These are phyloP conservation scores for Recurvomyces mirabilis DNA, from an alignment of 495 filamentous ascomycete genomes.

Conservation along the genomic window DNA sequence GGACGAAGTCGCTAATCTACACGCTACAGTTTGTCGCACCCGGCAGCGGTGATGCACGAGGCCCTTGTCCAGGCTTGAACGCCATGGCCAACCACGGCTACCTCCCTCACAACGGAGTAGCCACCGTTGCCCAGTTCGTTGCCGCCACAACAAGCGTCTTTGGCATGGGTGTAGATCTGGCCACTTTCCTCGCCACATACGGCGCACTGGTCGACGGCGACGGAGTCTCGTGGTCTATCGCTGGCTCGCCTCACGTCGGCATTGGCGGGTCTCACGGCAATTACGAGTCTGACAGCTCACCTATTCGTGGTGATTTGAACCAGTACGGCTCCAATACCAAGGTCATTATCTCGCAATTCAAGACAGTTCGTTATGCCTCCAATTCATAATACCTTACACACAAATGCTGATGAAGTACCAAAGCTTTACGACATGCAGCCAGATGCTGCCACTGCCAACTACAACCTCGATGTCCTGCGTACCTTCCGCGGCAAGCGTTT, in stretches of 20 bases:
- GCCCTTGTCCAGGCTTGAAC: constrained; percentile 36
- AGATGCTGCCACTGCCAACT: constrained; percentile 25
- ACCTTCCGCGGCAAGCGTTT: constrained; percentile 25
- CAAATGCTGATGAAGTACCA: not conserved
- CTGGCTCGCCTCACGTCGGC: constrained; percentile 32
- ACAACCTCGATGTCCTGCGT: constrained; percentile 23
- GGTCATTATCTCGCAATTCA: constrained; percentile 37
- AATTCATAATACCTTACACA: not conserved
- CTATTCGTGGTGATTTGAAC: constrained; percentile 38
- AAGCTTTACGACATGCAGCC: constrained; percentile 29
- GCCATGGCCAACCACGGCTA: constrained; percentile 41
- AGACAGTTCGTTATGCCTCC: constrained; percentile 16
- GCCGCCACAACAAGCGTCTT: constrained; percentile 22
- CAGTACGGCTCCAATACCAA: constrained; percentile 34
- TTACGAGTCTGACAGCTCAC: constrained; percentile 45
- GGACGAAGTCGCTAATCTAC: not conserved
- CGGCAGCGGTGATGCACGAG: constrained; percentile 22
- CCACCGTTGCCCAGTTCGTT: constrained; percentile 29
- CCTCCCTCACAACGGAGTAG: constrained; percentile 42
- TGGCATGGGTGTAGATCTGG: constrained; percentile 34
- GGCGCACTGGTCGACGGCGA: constrained; percentile 42
- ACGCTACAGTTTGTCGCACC: constrained; percentile 21
- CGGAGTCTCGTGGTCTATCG: constrained; percentile 26
- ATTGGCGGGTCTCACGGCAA: constrained; percentile 46
- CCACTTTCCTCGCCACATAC: constrained; percentile 39